These are phyloP conservation scores for Dactylonectria macrodidyma DNA, from an alignment of 2,329 filamentous ascomycete genomes.

Conservation along the genomic window DNA sequence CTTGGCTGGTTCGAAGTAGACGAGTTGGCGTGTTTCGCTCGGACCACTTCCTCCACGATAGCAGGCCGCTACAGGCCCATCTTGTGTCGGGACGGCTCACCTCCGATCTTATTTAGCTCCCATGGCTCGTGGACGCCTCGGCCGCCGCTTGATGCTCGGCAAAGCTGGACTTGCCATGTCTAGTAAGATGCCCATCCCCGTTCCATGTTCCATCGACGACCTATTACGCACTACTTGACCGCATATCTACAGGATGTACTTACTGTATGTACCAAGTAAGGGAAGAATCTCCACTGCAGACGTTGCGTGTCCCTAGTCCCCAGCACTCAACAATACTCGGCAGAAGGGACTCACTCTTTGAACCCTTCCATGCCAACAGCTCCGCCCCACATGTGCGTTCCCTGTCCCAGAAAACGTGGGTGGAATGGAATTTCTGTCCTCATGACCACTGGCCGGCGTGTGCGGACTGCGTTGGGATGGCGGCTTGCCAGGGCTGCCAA, in stretches of 20 bases:
- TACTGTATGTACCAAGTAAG: not conserved
- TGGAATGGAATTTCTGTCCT: constrained; percentile 13
- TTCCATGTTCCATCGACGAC: not conserved
- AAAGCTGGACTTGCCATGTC: not conserved
- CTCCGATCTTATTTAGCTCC: constrained; percentile 33
- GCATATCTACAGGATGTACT: not conserved
- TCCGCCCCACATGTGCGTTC: not conserved
- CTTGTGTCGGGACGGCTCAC: constrained; percentile 29
- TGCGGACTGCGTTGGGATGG: not conserved
- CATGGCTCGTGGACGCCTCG: constrained; percentile 14
- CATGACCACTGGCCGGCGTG: constrained; percentile 20
- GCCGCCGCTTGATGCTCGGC: constrained; percentile 19
- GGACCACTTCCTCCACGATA: not conserved
- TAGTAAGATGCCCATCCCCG: not conserved
- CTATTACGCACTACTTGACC: not conserved
- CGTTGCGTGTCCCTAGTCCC: not conserved
- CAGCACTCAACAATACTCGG: not conserved
- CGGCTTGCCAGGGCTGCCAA: constrained; percentile 1
- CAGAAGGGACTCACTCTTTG: not conserved
- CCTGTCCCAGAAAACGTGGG: not conserved
- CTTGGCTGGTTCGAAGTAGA: constrained; percentile 24
- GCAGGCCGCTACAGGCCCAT: constrained; percentile 5
- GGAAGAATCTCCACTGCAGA: not conserved
- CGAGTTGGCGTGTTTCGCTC: constrained; percentile 27
- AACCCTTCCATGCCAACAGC: not conserved